Base-by-base conservation (phyloP, 371 early-diverging fungal species). In the Mortierella sp. region DNA sequence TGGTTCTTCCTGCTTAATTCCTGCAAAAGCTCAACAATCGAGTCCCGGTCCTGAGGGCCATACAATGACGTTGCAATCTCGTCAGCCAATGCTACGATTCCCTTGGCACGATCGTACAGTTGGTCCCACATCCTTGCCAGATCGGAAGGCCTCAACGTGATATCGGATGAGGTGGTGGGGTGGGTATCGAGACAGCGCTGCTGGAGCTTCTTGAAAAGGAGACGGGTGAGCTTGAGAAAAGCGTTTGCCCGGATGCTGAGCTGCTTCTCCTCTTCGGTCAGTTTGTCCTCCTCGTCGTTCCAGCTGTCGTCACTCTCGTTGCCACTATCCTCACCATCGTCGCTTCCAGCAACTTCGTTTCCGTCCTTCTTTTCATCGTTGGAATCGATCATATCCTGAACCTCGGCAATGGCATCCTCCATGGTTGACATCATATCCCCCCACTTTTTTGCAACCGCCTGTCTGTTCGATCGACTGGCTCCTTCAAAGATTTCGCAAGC, bases 181-280 rank as follows among this genome's bases (percentile, higher is more conserved):
- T 73, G 75, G 44, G 73, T 63, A 71, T 86, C 87, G 55, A 86
- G 76, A 75, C 87, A 86, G 34, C 87, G 77, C 70, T 86, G 87
- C 68, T 86, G 82, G 38, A 86, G 70, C 60, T 86, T 86, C 78
- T 86, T 86, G 78, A 86, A 75, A 57, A 86, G 68, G 45, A 86
- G 70, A 44, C 73, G 52, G 9, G 87, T 86, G 79, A 86, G 38
- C 76, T 86, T 86, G 47, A 86, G 34, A 42, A 82, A 24, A 0
- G 87, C 72, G 54, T 86, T 82, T n/a, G 83, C 47, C 19, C 78
- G 78, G 65, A 82, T 57, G 72, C 87, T 82, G 54, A 82, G 19
- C 38, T 86, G 87, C 79, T 86, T 86, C 74, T 86, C 87, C 50
- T 86, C 83, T 38, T 86, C 87, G 5, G 87, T 82, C 80, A 86